A percentile compares a stretch with the other conserved stretches of the same genome.
phyloP scores from a whole-genome alignment of 768 basidiomycete genomes.

The Kwoniella sp. region DNA sequence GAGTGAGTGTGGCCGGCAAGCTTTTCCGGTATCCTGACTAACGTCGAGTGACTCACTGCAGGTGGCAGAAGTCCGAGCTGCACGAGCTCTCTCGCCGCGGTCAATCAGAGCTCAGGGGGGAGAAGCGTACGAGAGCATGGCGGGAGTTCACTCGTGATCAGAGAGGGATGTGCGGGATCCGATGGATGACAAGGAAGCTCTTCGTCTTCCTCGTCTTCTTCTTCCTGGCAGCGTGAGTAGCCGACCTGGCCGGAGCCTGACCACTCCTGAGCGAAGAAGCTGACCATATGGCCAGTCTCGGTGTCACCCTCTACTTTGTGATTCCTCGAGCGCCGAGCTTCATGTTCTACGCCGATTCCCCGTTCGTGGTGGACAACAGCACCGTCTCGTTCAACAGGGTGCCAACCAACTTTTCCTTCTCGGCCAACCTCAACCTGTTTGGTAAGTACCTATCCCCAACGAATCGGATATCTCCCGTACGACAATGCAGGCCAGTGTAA shows the following conservation, averaged over 20 bases:
- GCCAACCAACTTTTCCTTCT: constrained; percentile 88
- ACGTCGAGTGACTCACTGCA: no score
- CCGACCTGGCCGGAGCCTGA: constrained; percentile 1
- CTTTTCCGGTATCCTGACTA: no score
- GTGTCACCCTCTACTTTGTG: constrained; percentile 67
- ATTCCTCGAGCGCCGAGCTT: constrained; percentile 78
- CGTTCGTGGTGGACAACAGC: constrained; percentile 56
- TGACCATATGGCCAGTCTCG: constrained; percentile 55
- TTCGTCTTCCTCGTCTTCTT: constrained; percentile 59
- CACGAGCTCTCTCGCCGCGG: constrained; percentile 69
- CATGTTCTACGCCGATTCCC: constrained; percentile 58
- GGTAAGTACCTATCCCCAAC: constrained; percentile 21
- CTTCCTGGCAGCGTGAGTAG: constrained; percentile 60
- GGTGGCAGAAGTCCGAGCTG: constrained; percentile 74
- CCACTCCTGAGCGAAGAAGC: neutral
- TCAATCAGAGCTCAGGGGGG: constrained; percentile 55
- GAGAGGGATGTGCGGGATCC: constrained; percentile 67
- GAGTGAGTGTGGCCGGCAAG: constrained; percentile 54
- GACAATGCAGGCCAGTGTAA: neutral
- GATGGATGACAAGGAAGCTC: constrained; percentile 67
- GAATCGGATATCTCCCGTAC: neutral
- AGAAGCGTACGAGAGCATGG: constrained; percentile 61
- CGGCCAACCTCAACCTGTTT: constrained; percentile 69
- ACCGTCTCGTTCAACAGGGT: constrained; percentile 63
- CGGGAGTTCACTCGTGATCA: constrained; percentile 73